These are phyloP conservation scores for Trichosporon sp. DNA, from an alignment of 1,284 basidiomycete genomes.

Conservation along the genomic window DNA sequence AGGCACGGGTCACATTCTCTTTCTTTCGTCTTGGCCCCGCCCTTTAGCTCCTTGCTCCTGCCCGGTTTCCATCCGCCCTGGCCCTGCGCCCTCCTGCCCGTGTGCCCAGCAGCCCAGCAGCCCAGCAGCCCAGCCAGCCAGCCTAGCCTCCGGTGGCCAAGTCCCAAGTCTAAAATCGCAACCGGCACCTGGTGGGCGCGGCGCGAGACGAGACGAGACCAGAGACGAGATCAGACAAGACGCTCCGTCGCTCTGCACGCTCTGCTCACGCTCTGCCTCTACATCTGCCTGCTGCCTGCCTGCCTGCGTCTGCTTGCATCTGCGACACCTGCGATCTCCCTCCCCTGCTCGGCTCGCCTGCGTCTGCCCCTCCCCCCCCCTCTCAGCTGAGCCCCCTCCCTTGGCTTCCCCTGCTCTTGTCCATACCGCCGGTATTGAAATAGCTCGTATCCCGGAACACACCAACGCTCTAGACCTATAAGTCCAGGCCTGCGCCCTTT, in stretches of 20 bases:
- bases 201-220: neutral
- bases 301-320: neutral
- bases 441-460: conserved; percentile 3
- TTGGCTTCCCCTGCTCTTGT: neutral
- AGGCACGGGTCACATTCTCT: conserved; percentile 5
- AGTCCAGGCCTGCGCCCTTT: neutral
- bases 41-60: neutral
- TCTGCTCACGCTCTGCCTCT: neutral
- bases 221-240: too few species aligned
- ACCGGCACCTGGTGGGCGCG: neutral
- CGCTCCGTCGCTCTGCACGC: too few species aligned
- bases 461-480: neutral
- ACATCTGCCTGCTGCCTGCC: neutral
- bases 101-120: too few species aligned
- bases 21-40: conserved; percentile 2
- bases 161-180: conserved; percentile 3
- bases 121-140: neutral
- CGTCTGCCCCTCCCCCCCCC: neutral
- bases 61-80: neutral
- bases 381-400: neutral
- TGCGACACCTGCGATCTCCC: neutral
- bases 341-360: neutral
- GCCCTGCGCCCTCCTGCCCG: neutral
- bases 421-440: conserved; percentile 3
- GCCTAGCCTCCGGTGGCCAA: neutral